Evolutionary conservation across 2,329 filamentous ascomycete genomes (phyloP).

Genomic region (Stagonosporopsis chrysanthemi): DNA sequence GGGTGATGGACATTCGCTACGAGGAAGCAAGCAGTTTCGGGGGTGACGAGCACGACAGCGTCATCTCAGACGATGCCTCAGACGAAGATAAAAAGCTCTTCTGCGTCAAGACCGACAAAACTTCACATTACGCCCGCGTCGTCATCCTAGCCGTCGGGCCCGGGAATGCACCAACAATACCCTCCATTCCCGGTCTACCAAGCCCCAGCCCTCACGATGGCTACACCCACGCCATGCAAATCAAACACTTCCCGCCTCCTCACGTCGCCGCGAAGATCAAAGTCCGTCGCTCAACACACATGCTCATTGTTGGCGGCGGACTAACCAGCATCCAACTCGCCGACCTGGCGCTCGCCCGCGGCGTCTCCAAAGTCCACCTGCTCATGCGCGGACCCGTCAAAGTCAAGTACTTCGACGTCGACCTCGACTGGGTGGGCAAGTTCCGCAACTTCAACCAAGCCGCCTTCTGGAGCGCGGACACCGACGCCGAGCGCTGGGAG

Average conservation of each 20-base stretch:
- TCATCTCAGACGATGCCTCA: slow-evolving; percentile 27
- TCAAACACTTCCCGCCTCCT: slow-evolving; percentile 64
- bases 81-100: slow-evolving; percentile 65
- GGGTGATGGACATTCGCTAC: slow-evolving; percentile 68
- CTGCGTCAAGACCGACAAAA: slow-evolving; percentile 65
- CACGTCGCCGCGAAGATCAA: slow-evolving; percentile 63
- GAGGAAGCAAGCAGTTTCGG: slow-evolving; percentile 52
- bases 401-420: slow-evolving; percentile 80
- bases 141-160: slow-evolving; percentile 77
- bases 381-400: slow-evolving; percentile 68
- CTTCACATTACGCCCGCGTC: slow-evolving; percentile 63
- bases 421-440: slow-evolving; percentile 81
- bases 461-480: slow-evolving; percentile 78
- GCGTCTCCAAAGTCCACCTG: slow-evolving; percentile 73
- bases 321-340: slow-evolving; percentile 78
- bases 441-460: slow-evolving; percentile 81
- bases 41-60: slow-evolving; percentile 27
- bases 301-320: slow-evolving; percentile 78
- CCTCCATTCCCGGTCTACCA: slow-evolving; percentile 55
- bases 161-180: slow-evolving; percentile 61
- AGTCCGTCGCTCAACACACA: slow-evolving; percentile 57
- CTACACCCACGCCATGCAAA: slow-evolving; percentile 70
- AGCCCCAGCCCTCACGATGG: slow-evolving; percentile 53
- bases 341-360: slow-evolving; percentile 69
- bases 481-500: slow-evolving; percentile 71